These are phyloP conservation scores for Didymosphaeria variabile DNA, from an alignment of 2,329 filamentous ascomycete genomes.

Conservation along the genomic window DNA sequence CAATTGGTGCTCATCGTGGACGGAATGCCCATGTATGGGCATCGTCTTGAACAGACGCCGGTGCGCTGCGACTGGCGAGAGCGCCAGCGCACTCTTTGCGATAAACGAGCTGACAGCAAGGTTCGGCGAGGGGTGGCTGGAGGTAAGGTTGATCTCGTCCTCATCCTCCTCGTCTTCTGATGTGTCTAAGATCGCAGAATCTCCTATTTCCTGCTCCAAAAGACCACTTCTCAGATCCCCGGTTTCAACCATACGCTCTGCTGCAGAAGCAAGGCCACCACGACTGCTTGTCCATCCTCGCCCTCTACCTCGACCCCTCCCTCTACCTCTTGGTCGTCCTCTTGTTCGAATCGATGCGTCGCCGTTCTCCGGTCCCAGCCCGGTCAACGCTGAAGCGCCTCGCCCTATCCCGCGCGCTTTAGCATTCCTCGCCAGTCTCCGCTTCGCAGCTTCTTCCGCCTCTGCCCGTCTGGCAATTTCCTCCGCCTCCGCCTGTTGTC, in stretches of 20 bases:
- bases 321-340: slow-evolving; percentile 20
- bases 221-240: slow-evolving; percentile 20
- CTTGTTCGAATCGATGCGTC: slow-evolving; percentile 18
- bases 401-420: slow-evolving; percentile 18
- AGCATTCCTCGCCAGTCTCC: slow-evolving; percentile 37
- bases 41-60: slow-evolving; percentile 15
- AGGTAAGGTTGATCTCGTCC: slow-evolving; percentile 9
- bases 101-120: slow-evolving; percentile 42
- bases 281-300: slow-evolving; percentile 25
- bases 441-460: slow-evolving; percentile 29
- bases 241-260: slow-evolving; percentile 11
- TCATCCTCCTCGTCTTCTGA: slow-evolving; percentile 20
- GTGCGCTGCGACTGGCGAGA: slow-evolving; percentile 25
- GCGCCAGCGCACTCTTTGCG: slow-evolving; percentile 41
- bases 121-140: slow-evolving; percentile 27
- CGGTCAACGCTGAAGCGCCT: slow-evolving; percentile 25
- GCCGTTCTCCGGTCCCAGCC: slow-evolving; percentile 15
- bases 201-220: slow-evolving; percentile 23
- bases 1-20: slow-evolving; percentile 13
- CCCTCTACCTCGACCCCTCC: slow-evolving; percentile 29
- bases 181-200: slow-evolving; percentile 15
- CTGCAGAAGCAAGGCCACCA: slow-evolving; percentile 6
- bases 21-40: slow-evolving; percentile 17
- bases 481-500: slow-evolving; percentile 38
- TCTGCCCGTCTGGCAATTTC: slow-evolving; percentile 30